Conservation (phyloP, 441 rosid genomes). For the Populus trichocarpa region DNA sequence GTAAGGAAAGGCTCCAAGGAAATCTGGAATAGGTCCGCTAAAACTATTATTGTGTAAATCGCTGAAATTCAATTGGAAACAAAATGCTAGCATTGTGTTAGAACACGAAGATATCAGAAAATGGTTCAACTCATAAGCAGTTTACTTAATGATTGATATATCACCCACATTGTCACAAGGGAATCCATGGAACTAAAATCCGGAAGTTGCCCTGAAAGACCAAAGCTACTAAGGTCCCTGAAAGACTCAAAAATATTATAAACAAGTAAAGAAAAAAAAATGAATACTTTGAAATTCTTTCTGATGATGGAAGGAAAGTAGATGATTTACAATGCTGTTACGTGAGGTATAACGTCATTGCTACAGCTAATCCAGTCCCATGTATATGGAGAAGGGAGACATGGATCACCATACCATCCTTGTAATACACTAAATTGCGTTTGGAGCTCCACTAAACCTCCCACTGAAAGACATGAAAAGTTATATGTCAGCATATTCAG, state of each 20-base stretch:
- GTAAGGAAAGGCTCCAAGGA: slow-evolving; percentile 28
- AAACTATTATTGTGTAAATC: slow-evolving; percentile 36
- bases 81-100: not conserved
- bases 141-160: slow-evolving; percentile 16
- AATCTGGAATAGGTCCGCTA: slow-evolving; percentile 28
- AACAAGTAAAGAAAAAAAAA: not conserved
- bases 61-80: slow-evolving; percentile 9
- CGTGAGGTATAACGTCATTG: slow-evolving; percentile 25
- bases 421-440: slow-evolving; percentile 3
- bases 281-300: not conserved
- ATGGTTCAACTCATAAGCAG: not conserved
- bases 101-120: not conserved
- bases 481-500: not conserved
- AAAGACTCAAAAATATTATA: not conserved
- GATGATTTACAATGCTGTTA: slow-evolving; percentile 34
- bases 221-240: slow-evolving; percentile 36
- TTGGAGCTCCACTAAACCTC: slow-evolving; percentile 24
- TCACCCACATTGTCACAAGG: slow-evolving; percentile 23
- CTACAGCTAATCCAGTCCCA: slow-evolving; percentile 48
- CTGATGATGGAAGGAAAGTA: not conserved
- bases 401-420: slow-evolving; percentile 41
- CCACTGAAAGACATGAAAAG: slow-evolving; percentile 10
- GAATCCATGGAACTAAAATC: slow-evolving; percentile 44
- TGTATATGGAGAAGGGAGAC: slow-evolving; percentile 36
- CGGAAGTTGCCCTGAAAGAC: slow-evolving; percentile 31